Evolutionary conservation across 2,329 filamentous ascomycete genomes (phyloP), one percentile per base, ranked within the genome.

Genomic region (Chaetoscypha palmicola): DNA sequence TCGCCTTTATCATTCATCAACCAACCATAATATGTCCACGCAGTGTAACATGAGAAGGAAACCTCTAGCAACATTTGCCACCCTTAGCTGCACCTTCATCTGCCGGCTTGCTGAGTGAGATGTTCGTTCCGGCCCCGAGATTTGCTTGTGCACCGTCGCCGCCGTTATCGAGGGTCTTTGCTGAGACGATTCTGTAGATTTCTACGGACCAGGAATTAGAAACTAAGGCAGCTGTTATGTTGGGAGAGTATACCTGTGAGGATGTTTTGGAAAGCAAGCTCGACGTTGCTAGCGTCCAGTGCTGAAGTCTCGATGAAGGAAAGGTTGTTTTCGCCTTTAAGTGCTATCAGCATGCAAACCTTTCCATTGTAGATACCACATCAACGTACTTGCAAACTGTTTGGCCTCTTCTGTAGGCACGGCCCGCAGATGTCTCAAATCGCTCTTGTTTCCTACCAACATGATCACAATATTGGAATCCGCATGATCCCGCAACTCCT

Each of bases 391-490:
- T 45, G 92, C 92, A 79, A 98, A 98, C 52, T 87, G 77, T 72
- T 97, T 98, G 59, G 91, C 92, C 69, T 97, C 91, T 65, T 98
- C 92, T 49, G 92, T 98, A 40, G 92, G 89, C 56, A 98, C 92
- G 55, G 92, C 92, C 66, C 92, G 81, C 63, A 98, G 76, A 71
- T 98, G 92, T 69, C 90, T 86, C 83, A 97, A 85, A 94, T 98
- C 92, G 69, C 90, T 97, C 85, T 98, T 98, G 81, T 98, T 98
- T 68, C 92, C 92, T 45, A 97, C 92, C 62, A 98, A 75, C 92
- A 98, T 98, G 66, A 98, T 98, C 61, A 98, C 90, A 62, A 97
- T 96, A 73, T 97, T 97, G 61, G 89, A 90, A 67, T 98, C 92
- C 59, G 92, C 92, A 69, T 98, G 90, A 65, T 96, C 92, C 61